phyloP scores from a whole-genome alignment of 1,284 basidiomycete genomes.

The Irpex sp. region DNA sequence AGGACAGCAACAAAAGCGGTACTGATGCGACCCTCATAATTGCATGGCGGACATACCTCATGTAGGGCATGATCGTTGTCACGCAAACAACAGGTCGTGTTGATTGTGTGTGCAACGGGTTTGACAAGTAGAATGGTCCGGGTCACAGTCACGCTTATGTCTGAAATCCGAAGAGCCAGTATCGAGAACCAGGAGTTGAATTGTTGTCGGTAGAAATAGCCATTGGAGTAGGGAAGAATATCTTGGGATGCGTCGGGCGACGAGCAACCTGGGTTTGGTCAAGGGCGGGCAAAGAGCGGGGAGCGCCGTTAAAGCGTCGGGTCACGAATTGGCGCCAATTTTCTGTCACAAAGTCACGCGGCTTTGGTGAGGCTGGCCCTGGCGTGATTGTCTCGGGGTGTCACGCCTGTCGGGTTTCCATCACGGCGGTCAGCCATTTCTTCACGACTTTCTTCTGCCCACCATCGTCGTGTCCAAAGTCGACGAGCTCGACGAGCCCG shows the following conservation, averaged over 20 bases:
- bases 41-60: not conserved
- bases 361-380: not conserved
- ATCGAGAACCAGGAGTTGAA: no score
- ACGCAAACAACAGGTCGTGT: not conserved
- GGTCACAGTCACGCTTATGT: not conserved
- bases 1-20: no score
- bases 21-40: not conserved
- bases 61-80: not conserved
- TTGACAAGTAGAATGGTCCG: not conserved
- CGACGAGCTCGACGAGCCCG: not conserved
- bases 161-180: not conserved
- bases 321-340: not conserved
- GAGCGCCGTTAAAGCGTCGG: not conserved
- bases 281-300: not conserved
- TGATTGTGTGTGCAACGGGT: not conserved
- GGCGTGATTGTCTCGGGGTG: not conserved
- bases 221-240: no score
- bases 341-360: not conserved
- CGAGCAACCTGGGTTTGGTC: no score
- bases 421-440: not conserved
- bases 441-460: constrained; percentile 1
- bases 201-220: no score
- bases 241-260: no score
- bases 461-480: not conserved
- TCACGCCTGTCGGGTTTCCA: not conserved